These are phyloP conservation scores for Lodderomyces elongisporus DNA, from an alignment of 1,139 yeast species.

Conservation along the genomic window DNA sequence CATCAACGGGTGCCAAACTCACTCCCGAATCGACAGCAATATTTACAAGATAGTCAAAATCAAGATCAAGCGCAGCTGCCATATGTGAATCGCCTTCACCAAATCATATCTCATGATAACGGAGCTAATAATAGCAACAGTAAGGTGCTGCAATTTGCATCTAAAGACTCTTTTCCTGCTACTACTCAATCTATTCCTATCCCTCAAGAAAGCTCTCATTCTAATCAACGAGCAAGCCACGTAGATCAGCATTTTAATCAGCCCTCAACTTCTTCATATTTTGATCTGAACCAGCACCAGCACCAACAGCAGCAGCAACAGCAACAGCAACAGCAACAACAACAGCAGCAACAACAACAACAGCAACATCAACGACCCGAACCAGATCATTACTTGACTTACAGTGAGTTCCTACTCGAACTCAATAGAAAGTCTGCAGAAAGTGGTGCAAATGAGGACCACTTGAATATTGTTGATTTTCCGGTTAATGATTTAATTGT, in stretches of 20 bases:
- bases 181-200: slow-evolving; percentile 8
- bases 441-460: slow-evolving; percentile 35
- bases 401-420: slow-evolving; percentile 36
- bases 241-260: neutral
- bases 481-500: slow-evolving; percentile 75
- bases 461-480: slow-evolving; percentile 74
- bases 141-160: no score
- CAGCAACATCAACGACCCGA: slow-evolving; percentile 14
- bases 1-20: slow-evolving; percentile 12
- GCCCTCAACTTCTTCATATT: neutral
- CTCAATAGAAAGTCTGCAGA: slow-evolving; percentile 22
- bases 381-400: slow-evolving; percentile 45
- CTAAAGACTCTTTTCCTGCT: no score
- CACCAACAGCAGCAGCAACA: slow-evolving; percentile 4
- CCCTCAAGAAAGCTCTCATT: slow-evolving; percentile 1
- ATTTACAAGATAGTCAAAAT: neutral
- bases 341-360: slow-evolving; percentile 5
- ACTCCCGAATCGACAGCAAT: slow-evolving; percentile 8
- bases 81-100: slow-evolving; percentile 6
- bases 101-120: slow-evolving; percentile 4
- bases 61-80: slow-evolving; percentile 5
- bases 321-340: slow-evolving; percentile 2
- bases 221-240: neutral
- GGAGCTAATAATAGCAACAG: no score
- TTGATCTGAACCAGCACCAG: neutral